These are phyloP conservation scores for Candida nemodendra DNA, from an alignment of 805 yeast species.

Conservation along the genomic window DNA sequence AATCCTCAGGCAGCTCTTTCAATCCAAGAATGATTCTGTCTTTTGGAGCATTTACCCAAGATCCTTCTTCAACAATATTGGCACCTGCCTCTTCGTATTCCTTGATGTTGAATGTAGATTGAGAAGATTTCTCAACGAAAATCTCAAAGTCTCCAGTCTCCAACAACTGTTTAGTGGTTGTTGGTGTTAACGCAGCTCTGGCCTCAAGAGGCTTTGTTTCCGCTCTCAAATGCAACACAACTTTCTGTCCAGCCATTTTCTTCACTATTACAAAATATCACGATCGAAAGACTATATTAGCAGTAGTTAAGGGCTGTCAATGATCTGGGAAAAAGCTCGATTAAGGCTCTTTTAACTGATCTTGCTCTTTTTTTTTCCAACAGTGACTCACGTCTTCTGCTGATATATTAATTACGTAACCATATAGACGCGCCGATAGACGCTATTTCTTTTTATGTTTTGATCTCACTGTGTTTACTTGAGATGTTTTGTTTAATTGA, in stretches of 20 bases:
- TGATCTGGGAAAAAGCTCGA: background rate
- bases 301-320: no score
- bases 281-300: no score
- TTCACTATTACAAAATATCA: background rate
- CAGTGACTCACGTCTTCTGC: background rate
- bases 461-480: no score
- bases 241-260: slow-evolving; percentile 33
- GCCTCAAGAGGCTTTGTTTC: slow-evolving; percentile 97
- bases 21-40: slow-evolving; percentile 90
- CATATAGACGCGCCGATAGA: slow-evolving; percentile 3
- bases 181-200: slow-evolving; percentile 94
- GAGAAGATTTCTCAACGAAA: slow-evolving; percentile 83
- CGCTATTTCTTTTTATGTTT: background rate
- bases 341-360: no score
- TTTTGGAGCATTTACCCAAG: slow-evolving; percentile 89
- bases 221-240: slow-evolving; percentile 86
- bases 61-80: slow-evolving; percentile 83
- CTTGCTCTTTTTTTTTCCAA: background rate
- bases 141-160: slow-evolving; percentile 82
- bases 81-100: slow-evolving; percentile 87
- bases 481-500: background rate
- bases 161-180: slow-evolving; percentile 77
- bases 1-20: slow-evolving; percentile 91
- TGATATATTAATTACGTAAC: slow-evolving; percentile 1
- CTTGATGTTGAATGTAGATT: slow-evolving; percentile 70